Base-by-base conservation (phyloP, 1,284 basidiomycete genomes). In the Ceratobasidium sp. region DNA sequence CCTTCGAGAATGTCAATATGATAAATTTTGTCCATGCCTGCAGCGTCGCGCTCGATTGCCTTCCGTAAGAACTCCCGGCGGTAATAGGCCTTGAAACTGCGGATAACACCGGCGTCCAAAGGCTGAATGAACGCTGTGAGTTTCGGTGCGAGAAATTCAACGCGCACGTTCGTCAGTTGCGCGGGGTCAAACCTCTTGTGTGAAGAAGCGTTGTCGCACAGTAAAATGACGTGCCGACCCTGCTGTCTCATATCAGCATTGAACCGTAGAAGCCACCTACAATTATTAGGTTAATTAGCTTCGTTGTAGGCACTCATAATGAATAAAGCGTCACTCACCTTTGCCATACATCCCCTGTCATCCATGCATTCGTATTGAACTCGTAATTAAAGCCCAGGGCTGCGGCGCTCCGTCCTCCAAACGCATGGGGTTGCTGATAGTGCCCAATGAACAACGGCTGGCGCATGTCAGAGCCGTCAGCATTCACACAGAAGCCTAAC, bases 361-460 rank as follows among this genome's bases (percentile, higher is more conserved):
- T 82, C 81, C 80, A 82, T 9, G 80, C 79, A 32, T 79, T 81
- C n/a, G 76, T 72, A 74, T 80, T 81, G 74, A 75, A 78, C n/a
- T 55, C 58, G 64, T 82, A 81, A 44, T 76, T 61, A 72, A 80
- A 82, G 0, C 80, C 80, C 4, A 79, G 77, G 28, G 77, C 71
- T 4, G 62, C 32, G 11, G 75, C 79, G 2, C 75, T 69, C 47
- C 79, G 78, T 6, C 71, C 46, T 7, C 74, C 49, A 52, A 81
- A 81, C 55, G 78, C 61, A 13, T 74, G 73, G 1, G 81, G 81
- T 49, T 73, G 47, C 13, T 44, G n/a, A 3, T 75, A 75, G 72
- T 81, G 80, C 1, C 81, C 78, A 76, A 82, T 82, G 30, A 82
- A 58, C 32, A 82, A 66, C 7, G 78, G 75, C 6, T 46, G 54